Evolutionary conservation across 768 basidiomycete species (phyloP).

Genomic region (Russula ochroleuca): DNA sequence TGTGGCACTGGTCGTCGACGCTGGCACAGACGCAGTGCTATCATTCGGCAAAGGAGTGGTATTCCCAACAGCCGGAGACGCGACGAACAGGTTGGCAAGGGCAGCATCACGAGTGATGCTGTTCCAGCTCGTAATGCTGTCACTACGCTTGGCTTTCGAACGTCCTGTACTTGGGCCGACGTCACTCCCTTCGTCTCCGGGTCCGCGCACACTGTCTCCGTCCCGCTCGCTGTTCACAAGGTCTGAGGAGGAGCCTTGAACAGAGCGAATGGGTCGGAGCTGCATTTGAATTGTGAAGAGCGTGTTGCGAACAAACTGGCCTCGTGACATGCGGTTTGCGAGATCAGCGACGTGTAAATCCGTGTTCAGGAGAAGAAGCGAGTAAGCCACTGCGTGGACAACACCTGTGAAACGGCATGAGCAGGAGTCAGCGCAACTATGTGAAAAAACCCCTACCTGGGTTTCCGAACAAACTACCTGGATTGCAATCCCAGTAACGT

Average conservation of each 20-base stretch:
- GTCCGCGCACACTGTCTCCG: conserved; percentile 52
- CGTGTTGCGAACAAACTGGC: conserved; percentile 90
- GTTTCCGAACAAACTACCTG: conserved; percentile 71
- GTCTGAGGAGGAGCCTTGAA: conserved; percentile 54
- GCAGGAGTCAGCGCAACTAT: conserved; percentile 14
- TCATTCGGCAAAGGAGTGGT: conserved; percentile 43
- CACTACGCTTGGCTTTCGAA: conserved; percentile 67
- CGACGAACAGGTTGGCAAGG: conserved; percentile 31
- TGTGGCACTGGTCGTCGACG: conserved; percentile 45
- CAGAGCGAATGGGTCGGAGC: conserved; percentile 50
- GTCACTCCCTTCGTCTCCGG: conserved; percentile 58
- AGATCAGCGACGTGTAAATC: conserved; percentile 96
- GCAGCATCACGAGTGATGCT: conserved; percentile 64
- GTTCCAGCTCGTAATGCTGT: conserved; percentile 81
- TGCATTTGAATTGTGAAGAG: conserved; percentile 81
- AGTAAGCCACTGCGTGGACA: conserved; percentile 93
- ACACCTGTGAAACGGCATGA: conserved; percentile 50
- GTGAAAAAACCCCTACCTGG: conserved; percentile 54
- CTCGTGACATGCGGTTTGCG: conserved; percentile 81
- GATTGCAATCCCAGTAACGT: conserved; percentile 91
- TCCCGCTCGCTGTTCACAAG: conserved; percentile 70
- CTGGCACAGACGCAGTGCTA: conserved; percentile 55
- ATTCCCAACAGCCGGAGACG: conserved; percentile 28
- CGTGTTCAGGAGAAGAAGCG: conserved; percentile 90
- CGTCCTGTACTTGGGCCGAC: conserved; percentile 33